phyloP scores from a whole-genome alignment of 106 monocot genomes.

The Acanthochlamys bracteata region DNA sequence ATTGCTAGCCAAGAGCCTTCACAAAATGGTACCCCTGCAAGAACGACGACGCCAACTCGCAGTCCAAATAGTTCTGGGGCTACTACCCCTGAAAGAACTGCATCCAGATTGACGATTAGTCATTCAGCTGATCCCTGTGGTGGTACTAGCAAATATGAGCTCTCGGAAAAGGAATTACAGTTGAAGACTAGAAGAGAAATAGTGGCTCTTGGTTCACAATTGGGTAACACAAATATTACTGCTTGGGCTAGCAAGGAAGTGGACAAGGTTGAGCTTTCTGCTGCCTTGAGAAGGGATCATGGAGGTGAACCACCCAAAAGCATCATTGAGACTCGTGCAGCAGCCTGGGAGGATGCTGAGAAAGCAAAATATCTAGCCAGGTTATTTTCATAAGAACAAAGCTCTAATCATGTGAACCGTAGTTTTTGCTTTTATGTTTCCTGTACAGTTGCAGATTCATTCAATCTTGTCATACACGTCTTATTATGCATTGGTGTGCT shows the following conservation, averaged over 20 bases:
- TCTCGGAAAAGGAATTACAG: constrained; percentile 65
- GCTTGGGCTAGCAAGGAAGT: constrained; percentile 93
- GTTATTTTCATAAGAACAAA: constrained; percentile 16
- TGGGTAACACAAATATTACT: constrained; percentile 86
- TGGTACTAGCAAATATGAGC: constrained; percentile 27
- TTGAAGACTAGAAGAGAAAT: constrained; percentile 85
- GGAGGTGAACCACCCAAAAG: constrained; percentile 23
- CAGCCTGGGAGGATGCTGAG: constrained; percentile 95
- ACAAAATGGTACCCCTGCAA: constrained; percentile 66
- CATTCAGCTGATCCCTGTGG: constrained; percentile 17
- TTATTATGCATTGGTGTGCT: no score
- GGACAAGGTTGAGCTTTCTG: constrained; percentile 32
- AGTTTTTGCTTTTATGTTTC: no score
- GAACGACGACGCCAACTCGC: constrained; percentile 37
- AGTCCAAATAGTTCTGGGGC: constrained; percentile 56
- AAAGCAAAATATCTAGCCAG: constrained; percentile 81
- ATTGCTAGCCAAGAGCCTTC: constrained; percentile 89
- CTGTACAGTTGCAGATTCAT: no score
- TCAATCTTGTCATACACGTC: no score
- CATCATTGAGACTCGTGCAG: constrained; percentile 57
- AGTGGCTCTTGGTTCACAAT: constrained; percentile 71
- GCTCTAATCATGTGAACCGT: no score
- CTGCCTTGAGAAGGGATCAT: constrained; percentile 15
- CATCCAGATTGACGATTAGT: constrained; percentile 19
- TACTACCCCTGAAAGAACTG: constrained; percentile 29